These are phyloP conservation scores for Isabelozyma rhagii DNA, from an alignment of 805 yeast genomes.

Conservation along the genomic window DNA sequence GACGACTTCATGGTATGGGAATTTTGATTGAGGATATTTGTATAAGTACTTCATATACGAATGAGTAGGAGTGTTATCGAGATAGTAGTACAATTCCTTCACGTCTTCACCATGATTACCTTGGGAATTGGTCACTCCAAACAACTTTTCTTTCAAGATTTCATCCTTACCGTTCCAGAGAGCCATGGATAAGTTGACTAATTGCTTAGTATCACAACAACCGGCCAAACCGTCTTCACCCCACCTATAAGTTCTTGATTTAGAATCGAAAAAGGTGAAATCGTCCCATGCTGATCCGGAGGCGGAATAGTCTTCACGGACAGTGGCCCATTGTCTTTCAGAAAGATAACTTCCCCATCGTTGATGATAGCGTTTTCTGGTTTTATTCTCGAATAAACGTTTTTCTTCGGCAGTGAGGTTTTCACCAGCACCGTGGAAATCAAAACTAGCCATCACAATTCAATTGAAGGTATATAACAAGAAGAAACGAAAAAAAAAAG, in stretches of 20 bases:
- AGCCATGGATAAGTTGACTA: conserved; percentile 73
- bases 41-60: conserved; percentile 87
- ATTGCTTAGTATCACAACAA: conserved; percentile 77
- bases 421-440: not conserved
- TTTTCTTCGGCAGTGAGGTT: conserved; percentile 35
- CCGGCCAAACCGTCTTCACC: conserved; percentile 96
- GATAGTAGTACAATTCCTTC: conserved; percentile 77
- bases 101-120: conserved; percentile 98
- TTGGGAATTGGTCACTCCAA: conserved; percentile 87
- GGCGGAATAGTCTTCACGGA: conserved; percentile 81
- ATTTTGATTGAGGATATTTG: conserved; percentile 86
- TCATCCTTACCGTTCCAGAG: conserved; percentile 90
- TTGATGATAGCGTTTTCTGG: conserved; percentile 59
- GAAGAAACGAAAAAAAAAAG: not conserved
- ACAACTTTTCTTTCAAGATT: conserved; percentile 78
- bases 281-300: conserved; percentile 90
- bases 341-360: conserved; percentile 91
- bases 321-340: conserved; percentile 86
- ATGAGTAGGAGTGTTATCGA: conserved; percentile 91
- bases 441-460: conserved; percentile 1
- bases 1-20: conserved; percentile 75
- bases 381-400: conserved; percentile 30
- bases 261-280: conserved; percentile 82
- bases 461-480: not conserved
- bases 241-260: conserved; percentile 84